phyloP scores from a whole-genome alignment of 2,329 filamentous ascomycete species.

The Talaromyces sp. region DNA sequence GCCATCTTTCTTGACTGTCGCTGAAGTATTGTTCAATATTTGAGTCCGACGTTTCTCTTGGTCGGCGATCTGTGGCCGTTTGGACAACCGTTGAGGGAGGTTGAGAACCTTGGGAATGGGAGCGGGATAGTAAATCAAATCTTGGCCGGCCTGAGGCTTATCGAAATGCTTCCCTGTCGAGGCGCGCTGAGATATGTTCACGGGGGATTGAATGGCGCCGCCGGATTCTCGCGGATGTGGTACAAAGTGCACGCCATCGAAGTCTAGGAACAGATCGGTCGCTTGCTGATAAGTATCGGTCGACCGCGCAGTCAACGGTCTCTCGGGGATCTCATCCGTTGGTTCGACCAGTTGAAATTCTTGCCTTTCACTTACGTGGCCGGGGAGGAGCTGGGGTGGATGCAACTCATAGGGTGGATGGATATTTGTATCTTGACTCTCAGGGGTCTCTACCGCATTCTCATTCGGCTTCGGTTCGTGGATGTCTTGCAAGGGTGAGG shows the following conservation, averaged over 20 bases:
- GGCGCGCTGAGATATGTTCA: constrained; percentile 35
- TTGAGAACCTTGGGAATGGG: constrained; percentile 92
- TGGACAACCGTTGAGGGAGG: constrained; percentile 79
- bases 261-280: constrained; percentile 40
- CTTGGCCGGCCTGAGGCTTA: constrained; percentile 54
- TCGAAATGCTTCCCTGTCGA: constrained; percentile 32
- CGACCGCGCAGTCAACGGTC: constrained; percentile 36
- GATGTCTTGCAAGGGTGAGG: constrained; percentile 33
- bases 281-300: constrained; percentile 43
- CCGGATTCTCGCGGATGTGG: constrained; percentile 20
- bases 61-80: constrained; percentile 57
- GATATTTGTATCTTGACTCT: constrained; percentile 14
- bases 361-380: neutral
- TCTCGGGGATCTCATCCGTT: constrained; percentile 14
- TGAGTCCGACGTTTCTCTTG: constrained; percentile 69
- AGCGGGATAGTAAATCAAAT: constrained; percentile 93
- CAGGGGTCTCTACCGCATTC: constrained; percentile 7
- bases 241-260: constrained; percentile 45
- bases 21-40: constrained; percentile 57
- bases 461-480: constrained; percentile 35
- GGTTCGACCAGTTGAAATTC: neutral
- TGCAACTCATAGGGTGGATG: constrained; percentile 8
- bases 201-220: constrained; percentile 27
- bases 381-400: neutral
- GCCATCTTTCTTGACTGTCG: constrained; percentile 45